Evolutionary conservation across 192 early-diverging fungal species (phyloP), one percentile per base, ranked within the genome.

Genomic region (Chytriomyces sp.): DNA sequence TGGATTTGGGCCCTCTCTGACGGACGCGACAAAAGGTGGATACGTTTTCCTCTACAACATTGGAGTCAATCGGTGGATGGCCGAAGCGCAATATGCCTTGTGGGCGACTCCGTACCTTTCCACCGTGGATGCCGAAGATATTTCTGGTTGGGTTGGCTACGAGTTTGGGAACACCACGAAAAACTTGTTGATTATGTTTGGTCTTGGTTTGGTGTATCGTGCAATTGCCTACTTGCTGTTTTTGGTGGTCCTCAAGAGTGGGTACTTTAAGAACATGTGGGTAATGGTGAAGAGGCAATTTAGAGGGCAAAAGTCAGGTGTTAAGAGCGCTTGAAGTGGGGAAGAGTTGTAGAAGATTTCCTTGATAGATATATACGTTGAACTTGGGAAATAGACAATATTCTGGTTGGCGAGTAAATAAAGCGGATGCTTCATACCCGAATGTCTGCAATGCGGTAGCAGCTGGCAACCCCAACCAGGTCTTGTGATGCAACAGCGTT

Each of bases 161-260:
- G 72, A 78, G 10, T 18, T 79, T 2, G 77, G 82, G 10, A 63
- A 77, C 5, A 59, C 74, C 6, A 45, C 61, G 5, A 47, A 64
- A 10, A 81, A 87, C 57, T 35, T 83, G 44, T 48, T 64, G 24
- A 67, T 85, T 28, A 83, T 83, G 75, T 7, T 84, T n/a, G 50
- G 70, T 2, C 50, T 87, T 20, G 83, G 81, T 3, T 61, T 76
- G 11, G 64, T 24, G 16, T 73, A 75, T 26, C 76, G 86, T 10
- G 67, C 84, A 4, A 43, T 87, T n/a, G 81, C 80, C 10, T 87
- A 73, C 61, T n/a, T 64, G 20, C 57, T 80, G 6, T 66, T 87
- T 62, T 23, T 87, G 65, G 48, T 53, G 48, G 24, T 67, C 45
- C 47, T 75, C 63, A 64, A 66, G 5, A n/a, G 13, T 11, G 57